Base-by-base conservation (phyloP, 2,329 filamentous ascomycete species). In the Verticillium isaacii region DNA sequence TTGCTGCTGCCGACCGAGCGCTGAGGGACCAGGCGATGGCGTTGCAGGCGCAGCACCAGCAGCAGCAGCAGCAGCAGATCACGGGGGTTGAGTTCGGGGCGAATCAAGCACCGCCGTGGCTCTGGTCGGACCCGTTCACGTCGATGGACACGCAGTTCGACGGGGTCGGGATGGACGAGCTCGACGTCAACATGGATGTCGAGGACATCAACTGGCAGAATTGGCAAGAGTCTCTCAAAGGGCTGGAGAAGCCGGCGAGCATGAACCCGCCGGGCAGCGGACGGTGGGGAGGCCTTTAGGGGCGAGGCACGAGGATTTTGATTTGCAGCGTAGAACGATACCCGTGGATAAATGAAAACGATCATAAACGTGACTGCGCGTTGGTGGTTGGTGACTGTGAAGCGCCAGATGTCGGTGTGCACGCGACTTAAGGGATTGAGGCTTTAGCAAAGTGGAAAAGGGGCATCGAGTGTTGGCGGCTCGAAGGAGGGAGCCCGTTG, bases 141-240 rank as follows among this genome's bases (percentile, higher is more conserved):
- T 17, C 25, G 56, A 41, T 41, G 36, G 67, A 15, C 69, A 66
- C 37, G 17, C 36, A 25, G 25, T 70, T 72, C 34, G 71, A 72
- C 36, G 68, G 69, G 19, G 59, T 66, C 32, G 63, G 68, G 3
- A 52, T 64, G 7, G 74, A 76, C 57, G 73, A 77, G 29, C 66
- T 73, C 54, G 78, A 78, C 8, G 62, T 70, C 34, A 68, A 67
- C 39, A 75, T 78, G 68, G 67, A 76, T 62, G 77, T 78, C 2
- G 72, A 74, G 2, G 74, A 77, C 7, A 82, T 82, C 62, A 75
- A 82, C 64, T 83, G 80, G 80, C 77, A 81, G 57, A 76, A 77
- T 61, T 83, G 80, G 77, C 78, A 77, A 61, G 74, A 79, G 61
- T 78, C 68, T 64, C 73, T 79, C 54, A 72, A 72, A 32, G 75